phyloP scores from a whole-genome alignment of 768 basidiomycete species.

The Daedaleopsis sinensis region DNA sequence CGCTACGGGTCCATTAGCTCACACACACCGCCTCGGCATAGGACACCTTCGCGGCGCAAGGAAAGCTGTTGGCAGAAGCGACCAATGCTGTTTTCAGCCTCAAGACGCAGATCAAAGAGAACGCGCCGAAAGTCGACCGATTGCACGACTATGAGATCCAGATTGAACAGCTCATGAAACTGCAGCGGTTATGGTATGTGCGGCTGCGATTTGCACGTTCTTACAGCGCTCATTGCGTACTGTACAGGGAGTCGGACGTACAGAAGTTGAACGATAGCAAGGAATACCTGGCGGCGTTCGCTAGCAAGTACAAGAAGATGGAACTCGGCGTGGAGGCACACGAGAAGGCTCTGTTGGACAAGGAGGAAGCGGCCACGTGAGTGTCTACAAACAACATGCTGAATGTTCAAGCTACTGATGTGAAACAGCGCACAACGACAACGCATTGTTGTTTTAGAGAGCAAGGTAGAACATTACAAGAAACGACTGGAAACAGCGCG shows the following conservation, averaged over 20 bases:
- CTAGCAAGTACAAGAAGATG: conserved; percentile 65
- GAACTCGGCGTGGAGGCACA: conserved; percentile 62
- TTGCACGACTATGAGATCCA: conserved; percentile 86
- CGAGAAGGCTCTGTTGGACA: conserved; percentile 51
- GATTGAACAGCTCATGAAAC: conserved; percentile 78
- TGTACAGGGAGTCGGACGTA: conserved; percentile 72
- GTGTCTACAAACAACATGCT: conserved; percentile 18
- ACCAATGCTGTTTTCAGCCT: conserved; percentile 69
- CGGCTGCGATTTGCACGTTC: neutral
- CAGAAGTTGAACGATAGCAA: conserved; percentile 66
- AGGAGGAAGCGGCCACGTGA: conserved; percentile 65
- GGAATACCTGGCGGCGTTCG: conserved; percentile 58
- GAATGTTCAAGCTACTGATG: neutral
- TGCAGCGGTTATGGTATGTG: conserved; percentile 78
- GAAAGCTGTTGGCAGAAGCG: conserved; percentile 68
- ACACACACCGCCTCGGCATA: conserved; percentile 27
- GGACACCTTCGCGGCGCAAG: conserved; percentile 73
- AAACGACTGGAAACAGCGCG: conserved; percentile 42
- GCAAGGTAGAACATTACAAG: conserved; percentile 50
- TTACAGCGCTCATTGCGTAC: neutral
- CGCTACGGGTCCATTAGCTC: neutral
- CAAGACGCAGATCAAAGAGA: conserved; percentile 76
- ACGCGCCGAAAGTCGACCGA: conserved; percentile 78
- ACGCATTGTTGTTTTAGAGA: conserved; percentile 65
- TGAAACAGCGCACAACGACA: conserved; percentile 53